Evolutionary conservation across 305 asterid genomes (phyloP).

Genomic region (Fraxinus ornus): DNA sequence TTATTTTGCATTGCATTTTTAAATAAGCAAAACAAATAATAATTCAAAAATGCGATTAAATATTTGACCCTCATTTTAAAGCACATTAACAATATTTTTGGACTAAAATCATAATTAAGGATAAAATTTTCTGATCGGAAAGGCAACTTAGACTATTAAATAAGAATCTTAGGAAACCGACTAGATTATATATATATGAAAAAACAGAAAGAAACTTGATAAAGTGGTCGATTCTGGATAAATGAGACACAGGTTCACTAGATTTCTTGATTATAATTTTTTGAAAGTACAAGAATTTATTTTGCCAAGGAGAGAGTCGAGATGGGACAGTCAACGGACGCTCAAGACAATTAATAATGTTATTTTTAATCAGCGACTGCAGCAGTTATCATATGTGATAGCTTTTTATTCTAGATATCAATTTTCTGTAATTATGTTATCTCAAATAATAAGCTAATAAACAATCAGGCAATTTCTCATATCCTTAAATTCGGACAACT

Average conservation of each 20-base stretch:
- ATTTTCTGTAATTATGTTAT: too few relatives aligned
- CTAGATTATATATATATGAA: background rate
- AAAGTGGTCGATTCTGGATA: background rate
- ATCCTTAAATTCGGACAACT: background rate
- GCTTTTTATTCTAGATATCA: too few relatives aligned
- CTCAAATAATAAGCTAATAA: too few relatives aligned
- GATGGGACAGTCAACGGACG: background rate
- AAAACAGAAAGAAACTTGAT: background rate
- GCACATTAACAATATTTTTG: too few relatives aligned
- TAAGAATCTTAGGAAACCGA: background rate
- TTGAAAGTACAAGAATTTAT: background rate
- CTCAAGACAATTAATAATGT: too few relatives aligned
- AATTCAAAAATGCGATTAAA: background rate
- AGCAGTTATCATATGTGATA: too few relatives aligned
- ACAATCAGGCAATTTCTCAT: background rate
- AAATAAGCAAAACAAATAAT: too few relatives aligned
- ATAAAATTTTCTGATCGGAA: background rate
- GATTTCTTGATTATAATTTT: background rate
- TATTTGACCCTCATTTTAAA: too few relatives aligned
- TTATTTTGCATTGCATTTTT: too few relatives aligned
- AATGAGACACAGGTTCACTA: background rate
- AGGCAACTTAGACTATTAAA: background rate
- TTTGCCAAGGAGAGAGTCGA: background rate
- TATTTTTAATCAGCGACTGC: too few relatives aligned
- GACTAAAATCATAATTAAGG: too few relatives aligned